Base-by-base conservation (phyloP, 2,329 filamentous ascomycete genomes). In the Aspergillus hortae region DNA sequence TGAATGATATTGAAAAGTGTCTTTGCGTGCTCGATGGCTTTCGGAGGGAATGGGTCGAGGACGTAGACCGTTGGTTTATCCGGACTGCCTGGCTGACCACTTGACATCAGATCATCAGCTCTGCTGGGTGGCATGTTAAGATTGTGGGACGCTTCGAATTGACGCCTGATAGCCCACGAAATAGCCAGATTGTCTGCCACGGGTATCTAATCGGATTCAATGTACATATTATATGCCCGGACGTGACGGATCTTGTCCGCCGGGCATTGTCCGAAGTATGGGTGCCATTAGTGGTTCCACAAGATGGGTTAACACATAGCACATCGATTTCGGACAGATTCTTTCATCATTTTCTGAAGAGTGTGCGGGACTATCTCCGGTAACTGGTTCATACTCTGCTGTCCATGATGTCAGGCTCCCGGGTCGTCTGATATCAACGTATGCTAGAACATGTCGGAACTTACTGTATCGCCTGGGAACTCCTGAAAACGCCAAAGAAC, bases 11-110 rank as follows among this genome's bases (percentile, higher is more conserved):
- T 67, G 61, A 77, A 78, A 14, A 71, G 56, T 3, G 65, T 59
- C 46, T 71, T 63, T 5, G 67, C 68, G 42, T 69, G 70, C 19
- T 60, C 59, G 4, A 69, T 55, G 4, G 73, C 74, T 33, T 62
- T 51, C 0, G 69, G 67, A 46, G 74, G 72, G 46, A 74, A 74
- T 2, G 42, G 56, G 41, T 77, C 74, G 3, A 77, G 58, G 0
- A 76, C 53, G 45, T 74, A 76, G 9, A 76, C 65, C 1, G 67
- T 74, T 1, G 69, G 70, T 62, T 73, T 72, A 11, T 30, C 6
- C 14, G 51, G 38, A 12, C n/a, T n/a, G 35, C 49, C 30, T 25
- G 32, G 30, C 25, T 21, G 44, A 21, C 46, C 40, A 11, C 32
- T 40, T 27, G 51, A 33, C 30, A 40, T 12, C n/a, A 40, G 50